phyloP scores from a whole-genome alignment of 345 rosid genomes.

The Laguncularia racemosa region DNA sequence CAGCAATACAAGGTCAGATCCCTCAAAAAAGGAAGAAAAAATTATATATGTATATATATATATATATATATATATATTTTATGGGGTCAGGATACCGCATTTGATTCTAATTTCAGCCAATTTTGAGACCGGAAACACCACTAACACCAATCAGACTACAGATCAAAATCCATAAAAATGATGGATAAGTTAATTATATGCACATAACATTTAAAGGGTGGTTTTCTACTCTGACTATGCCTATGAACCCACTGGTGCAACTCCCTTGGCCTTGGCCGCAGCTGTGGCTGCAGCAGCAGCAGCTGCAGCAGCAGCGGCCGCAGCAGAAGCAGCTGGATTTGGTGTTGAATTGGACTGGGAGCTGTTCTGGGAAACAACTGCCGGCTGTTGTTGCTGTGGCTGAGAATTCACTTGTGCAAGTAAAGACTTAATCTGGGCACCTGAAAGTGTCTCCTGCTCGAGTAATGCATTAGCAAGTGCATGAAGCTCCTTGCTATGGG shows the following conservation, averaged over 20 bases:
- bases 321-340: conserved; percentile 67
- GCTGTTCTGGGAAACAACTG: conserved; percentile 33
- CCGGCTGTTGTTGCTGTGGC: conserved; percentile 49
- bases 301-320: conserved; percentile 46
- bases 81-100: no score
- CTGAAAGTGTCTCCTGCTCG: conserved; percentile 67
- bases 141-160: conserved; percentile 9
- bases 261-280: conserved; percentile 65
- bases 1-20: no score
- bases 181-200: conserved; percentile 14
- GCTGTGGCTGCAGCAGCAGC: conserved; percentile 60
- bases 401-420: conserved; percentile 57
- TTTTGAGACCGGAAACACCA: background rate
- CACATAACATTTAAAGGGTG: conserved; percentile 15
- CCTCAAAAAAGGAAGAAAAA: no score
- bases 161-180: background rate
- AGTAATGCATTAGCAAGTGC: conserved; percentile 85
- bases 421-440: conserved; percentile 66
- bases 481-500: conserved; percentile 65
- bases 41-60: no score
- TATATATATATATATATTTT: no score
- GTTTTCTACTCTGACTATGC: conserved; percentile 5
- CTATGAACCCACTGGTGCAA: conserved; percentile 83
- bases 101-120: background rate
- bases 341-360: conserved; percentile 55